phyloP scores from a whole-genome alignment of 768 basidiomycete species.

The Cubamyces lactineus region DNA sequence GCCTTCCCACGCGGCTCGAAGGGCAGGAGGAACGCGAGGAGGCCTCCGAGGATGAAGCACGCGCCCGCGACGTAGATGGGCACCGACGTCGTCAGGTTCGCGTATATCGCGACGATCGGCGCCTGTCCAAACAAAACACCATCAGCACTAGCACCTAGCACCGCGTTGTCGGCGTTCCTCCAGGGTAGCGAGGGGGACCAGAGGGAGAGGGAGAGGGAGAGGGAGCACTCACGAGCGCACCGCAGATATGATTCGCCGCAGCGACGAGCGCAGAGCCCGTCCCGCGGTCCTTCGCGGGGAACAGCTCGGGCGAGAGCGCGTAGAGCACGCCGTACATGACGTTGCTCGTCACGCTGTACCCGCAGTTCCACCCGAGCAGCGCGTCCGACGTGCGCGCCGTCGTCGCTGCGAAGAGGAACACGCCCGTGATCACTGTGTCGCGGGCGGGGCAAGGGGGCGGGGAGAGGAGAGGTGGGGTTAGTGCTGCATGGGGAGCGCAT shows the following conservation, averaged over 20 bases:
- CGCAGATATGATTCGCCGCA: constrained; percentile 57
- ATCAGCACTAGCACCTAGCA: not conserved
- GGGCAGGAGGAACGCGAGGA: constrained; percentile 54
- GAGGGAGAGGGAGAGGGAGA: not conserved
- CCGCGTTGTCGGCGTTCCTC: not conserved
- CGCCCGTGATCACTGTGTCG: constrained; percentile 52
- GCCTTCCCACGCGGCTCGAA: constrained; percentile 62
- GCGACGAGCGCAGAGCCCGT: constrained; percentile 60
- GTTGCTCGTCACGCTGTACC: constrained; percentile 58
- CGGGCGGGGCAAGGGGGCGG: not conserved
- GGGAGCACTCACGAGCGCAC: constrained; percentile 51
- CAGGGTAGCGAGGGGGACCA: not conserved
- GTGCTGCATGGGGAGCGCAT: too few species aligned
- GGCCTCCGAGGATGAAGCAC: constrained; percentile 53
- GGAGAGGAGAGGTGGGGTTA: too few species aligned
- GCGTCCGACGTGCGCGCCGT: constrained; percentile 55
- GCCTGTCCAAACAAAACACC: constrained; percentile 35
- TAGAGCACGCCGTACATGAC: constrained; percentile 56
- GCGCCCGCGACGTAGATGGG: constrained; percentile 60
- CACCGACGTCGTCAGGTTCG: constrained; percentile 49
- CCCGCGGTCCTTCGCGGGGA: constrained; percentile 56
- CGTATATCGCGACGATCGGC: constrained; percentile 53
- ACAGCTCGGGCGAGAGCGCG: constrained; percentile 51
- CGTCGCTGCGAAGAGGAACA: constrained; percentile 60
- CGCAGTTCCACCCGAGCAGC: constrained; percentile 62